These are phyloP conservation scores for Pseudonitzschia delicatissima DNA, from an alignment of 108 stramenopile species.

Conservation along the genomic window DNA sequence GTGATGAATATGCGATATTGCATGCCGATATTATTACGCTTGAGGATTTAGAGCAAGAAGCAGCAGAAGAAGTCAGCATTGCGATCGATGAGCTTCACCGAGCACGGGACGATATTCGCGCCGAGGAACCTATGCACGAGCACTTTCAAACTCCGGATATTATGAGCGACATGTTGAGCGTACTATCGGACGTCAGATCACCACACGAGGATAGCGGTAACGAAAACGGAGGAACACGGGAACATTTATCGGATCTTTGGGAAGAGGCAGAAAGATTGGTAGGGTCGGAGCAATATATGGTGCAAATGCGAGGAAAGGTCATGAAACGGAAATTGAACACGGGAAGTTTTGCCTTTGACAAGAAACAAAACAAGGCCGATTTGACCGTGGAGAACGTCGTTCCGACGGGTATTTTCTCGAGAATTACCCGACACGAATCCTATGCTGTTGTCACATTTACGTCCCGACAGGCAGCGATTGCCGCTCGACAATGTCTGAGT, in stretches of 20 bases:
- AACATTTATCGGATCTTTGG: conserved; percentile 1
- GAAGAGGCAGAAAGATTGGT: conserved; percentile 17
- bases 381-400: neutral
- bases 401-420: neutral
- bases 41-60: conserved; percentile 57
- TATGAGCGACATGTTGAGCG: neutral
- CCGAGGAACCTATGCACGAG: neutral
- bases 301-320: neutral
- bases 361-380: neutral
- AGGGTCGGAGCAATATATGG: conserved; percentile 1
- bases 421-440: conserved; percentile 23
- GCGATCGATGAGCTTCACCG: conserved; percentile 50
- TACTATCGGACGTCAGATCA: neutral
- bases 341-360: neutral
- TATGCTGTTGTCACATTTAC: conserved; percentile 85
- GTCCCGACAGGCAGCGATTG: conserved; percentile 82
- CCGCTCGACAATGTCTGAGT: conserved; percentile 71
- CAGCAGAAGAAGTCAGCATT: conserved; percentile 45
- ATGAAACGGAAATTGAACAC: conserved; percentile 1
- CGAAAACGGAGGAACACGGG: neutral
- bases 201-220: neutral
- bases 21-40: conserved; percentile 52
- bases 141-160: neutral
- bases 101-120: conserved; percentile 19
- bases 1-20: conserved; percentile 51